Evolutionary conservation across 495 filamentous ascomycete species (phyloP), one percentile per base, ranked within the genome.

Genomic region (Talaromyces thailandensis): DNA sequence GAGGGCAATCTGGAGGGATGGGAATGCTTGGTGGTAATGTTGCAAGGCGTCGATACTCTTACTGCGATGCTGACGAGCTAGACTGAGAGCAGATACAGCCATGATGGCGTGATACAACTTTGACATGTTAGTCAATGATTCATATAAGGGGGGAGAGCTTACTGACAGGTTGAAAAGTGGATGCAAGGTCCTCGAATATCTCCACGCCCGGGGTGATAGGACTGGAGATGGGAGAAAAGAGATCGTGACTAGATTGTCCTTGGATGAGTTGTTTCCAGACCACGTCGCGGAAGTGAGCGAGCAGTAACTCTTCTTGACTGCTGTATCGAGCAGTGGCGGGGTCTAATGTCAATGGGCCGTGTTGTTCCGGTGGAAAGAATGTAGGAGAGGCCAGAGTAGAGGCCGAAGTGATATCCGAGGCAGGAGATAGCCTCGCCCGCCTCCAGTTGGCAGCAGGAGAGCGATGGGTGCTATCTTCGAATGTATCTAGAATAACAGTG

Each of bases 91-190:
- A 16, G 80, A 81, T 7, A 86, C 66, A 6, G 84, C 82, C 78
- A 84, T 83, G 57, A 87, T 81, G n/a, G 82, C 84, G 66, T 84
- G 80, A 51, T 79, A 79, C 58, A 86, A 78, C 84, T 56, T 51
- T 21, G 31, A 21, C 28, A 24, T 16, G 40, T 58, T 24, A 58
- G 69, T 37, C n/a, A n/a, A 70, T 61, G 29, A 55, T n/a, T 2
- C 32, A 18, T 35, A 60, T 26, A 11, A 24, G 31, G 26, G 16
- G 32, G n/a, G 12, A 35, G 56, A 14, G 43, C 11, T 32, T 29
- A 35, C 79, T 63, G 71, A 85, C 82, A 28, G 80, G 81, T 69
- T 75, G 79, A 64, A 80, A 84, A 60, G 62, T 73, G 21, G 73
- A 74, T 56, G 81, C 81, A 61, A 78, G 72, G 31, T 71, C 67